Base-by-base conservation (phyloP, 257 asterid genomes). In the Coffea eugenioides region DNA sequence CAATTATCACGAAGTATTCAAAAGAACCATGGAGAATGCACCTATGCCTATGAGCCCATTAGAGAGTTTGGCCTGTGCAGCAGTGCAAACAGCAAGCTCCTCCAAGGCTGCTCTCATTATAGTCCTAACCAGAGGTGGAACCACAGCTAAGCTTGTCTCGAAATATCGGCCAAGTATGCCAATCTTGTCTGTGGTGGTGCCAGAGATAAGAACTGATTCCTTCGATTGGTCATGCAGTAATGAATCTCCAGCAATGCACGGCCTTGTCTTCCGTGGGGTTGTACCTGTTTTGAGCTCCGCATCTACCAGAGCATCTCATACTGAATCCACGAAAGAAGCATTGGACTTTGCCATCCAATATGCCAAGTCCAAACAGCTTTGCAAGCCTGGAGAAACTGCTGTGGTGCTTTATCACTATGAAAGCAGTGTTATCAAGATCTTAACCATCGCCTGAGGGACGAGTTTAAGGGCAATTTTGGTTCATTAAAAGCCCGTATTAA, bases 151-250 rank as follows among this genome's bases (percentile, higher is more conserved):
- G 82, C 85, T 93, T 84, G 97, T 93, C 80, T 96, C 97, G 8
- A 93, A 93, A 67, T 93, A 93, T 86, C 87, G 97, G 79, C 97
- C 97, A 8, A 96, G 97, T 20, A 85, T 91, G 93, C 97, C 97
- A 3, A 91, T 93, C 51, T 56, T 93, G 77, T 91, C 97, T 0
- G 97, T 89, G 18, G 97, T 93, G 80, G 97, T 93, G 41, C 97
- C 97, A 2, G 97, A 93, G 80, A 93, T 93, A 57, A 89, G 90
- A 81, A 85, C 96, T 2, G 97, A 93, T 80, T 90, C 97, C 0
- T 93, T 91, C 73, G 97, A 92, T 81, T 91, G 97, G 97, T 89
- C 91, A 10, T 91, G 97, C 92, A 91, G 97, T 27, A 93, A 91
- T 27, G 97, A 93, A 49, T 90, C 93, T 66, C 97, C 97, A 1